Base-by-base conservation (phyloP, 108 stramenopile genomes). In the Parietichytrium sp. region DNA sequence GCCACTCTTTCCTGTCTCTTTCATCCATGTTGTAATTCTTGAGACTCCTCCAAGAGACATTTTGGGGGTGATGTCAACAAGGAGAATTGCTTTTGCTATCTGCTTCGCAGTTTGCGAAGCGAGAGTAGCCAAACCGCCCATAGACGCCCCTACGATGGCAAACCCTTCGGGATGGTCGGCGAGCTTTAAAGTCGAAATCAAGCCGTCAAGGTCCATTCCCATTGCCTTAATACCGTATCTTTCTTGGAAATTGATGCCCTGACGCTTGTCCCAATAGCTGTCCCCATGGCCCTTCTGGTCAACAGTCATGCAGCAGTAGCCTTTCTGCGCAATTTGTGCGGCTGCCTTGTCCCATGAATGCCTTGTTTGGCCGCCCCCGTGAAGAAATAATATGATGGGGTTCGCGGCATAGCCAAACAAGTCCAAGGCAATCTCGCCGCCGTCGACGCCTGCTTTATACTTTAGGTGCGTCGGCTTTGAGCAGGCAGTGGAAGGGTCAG, bases 281-380 rank as follows among this genome's bases (percentile, higher is more conserved):
- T 72, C 61, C 23, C 61, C 61, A 20, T 72, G 61, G 1, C 61
- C 61, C 42, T 72, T 72, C 61, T 18, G 10, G 61, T 72, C 61
- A 25, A 72, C 61, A 47, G 45, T 33, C 23, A 72, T 7, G 8
- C 10, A 33, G 42, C 61, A 72, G 33, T 23, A 27, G 42, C 61
- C 61, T 38, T 72, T 12, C 23, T 33, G 38, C 10, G 25, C 61
- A 72, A 72, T 45, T 16, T 16, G 38, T n/a, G 42, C 16, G 6
- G 61, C 61, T 23, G 38, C n/a, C 10, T 42, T 33, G 6, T 72
- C 61, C 61, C 61, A 72, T 8, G 61, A 45, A 25, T 72, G 61
- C 15, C 61, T 8, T 12, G 61, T 72, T 42, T 72, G 61, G 3
- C 61, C 61, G 61, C 61, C 61, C n/a, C 61, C 61, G 61, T 72